Percentiles rank a stretch among this genome's conserved stretches.
Conservation (phyloP, 2,329 filamentous ascomycete species). For the Alternaria hordeiaustralica region DNA sequence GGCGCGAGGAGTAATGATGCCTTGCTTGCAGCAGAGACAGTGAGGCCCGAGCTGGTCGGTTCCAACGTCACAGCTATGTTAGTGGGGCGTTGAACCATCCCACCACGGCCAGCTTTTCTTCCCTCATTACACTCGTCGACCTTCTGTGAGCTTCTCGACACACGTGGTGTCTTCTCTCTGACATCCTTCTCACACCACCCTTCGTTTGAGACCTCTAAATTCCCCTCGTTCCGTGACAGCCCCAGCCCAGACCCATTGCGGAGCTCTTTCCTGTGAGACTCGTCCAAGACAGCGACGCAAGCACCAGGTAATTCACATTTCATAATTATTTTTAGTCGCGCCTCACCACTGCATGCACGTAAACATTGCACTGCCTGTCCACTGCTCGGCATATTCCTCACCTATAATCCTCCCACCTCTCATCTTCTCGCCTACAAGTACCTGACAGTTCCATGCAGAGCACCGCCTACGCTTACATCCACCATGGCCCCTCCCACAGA, state of each 20-base stretch:
- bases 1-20: slow-evolving; percentile 17
- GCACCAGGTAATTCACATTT: slow-evolving; percentile 13
- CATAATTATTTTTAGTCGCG: not conserved
- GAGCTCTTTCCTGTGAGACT: slow-evolving; percentile 15
- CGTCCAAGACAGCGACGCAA: not conserved
- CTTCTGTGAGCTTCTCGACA: slow-evolving; percentile 8
- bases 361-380: slow-evolving; percentile 1
- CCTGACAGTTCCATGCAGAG: slow-evolving; percentile 30
- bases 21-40: slow-evolving; percentile 7
- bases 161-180: not conserved
- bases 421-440: slow-evolving; percentile 11
- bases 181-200: not conserved
- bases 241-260: slow-evolving; percentile 6
- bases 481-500: slow-evolving; percentile 37
- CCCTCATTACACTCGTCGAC: slow-evolving; percentile 13
- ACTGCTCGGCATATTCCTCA: slow-evolving; percentile 4
- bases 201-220: not conserved
- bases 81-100: slow-evolving; percentile 19
- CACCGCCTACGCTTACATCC: slow-evolving; percentile 20
- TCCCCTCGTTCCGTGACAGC: slow-evolving; percentile 8
- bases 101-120: slow-evolving; percentile 23
- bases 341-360: not conserved
- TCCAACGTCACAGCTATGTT: slow-evolving; percentile 16
- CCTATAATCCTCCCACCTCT: slow-evolving; percentile 4
- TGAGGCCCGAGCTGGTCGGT: slow-evolving; percentile 12